These are phyloP conservation scores for Pseudopyrenochaeta lycopersici DNA, from an alignment of 2,329 filamentous ascomycete genomes.

Conservation along the genomic window DNA sequence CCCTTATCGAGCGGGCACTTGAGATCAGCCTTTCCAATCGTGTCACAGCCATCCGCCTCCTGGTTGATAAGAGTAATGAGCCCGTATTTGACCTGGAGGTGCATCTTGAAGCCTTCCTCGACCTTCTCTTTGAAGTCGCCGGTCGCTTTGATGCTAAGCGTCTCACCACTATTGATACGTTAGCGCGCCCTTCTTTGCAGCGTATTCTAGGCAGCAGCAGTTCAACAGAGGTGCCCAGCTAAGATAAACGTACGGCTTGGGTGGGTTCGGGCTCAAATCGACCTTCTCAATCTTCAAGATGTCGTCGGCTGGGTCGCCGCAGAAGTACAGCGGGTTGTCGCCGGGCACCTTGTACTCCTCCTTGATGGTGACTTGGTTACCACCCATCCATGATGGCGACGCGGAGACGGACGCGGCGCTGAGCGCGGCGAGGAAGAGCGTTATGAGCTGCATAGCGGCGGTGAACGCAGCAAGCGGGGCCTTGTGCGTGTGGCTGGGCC, in stretches of 20 bases:
- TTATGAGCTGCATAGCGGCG: conserved; percentile 45
- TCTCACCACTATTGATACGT: conserved; percentile 69
- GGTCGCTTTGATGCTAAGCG: conserved; percentile 78
- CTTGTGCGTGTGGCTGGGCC: background rate
- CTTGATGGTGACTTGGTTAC: conserved; percentile 59
- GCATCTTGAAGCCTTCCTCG: conserved; percentile 80
- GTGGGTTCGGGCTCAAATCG: conserved; percentile 86
- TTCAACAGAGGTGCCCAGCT: background rate
- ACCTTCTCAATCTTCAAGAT: conserved; percentile 80
- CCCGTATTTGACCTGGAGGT: conserved; percentile 90
- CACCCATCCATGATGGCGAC: conserved; percentile 52
- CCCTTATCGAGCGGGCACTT: conserved; percentile 89
- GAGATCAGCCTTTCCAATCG: conserved; percentile 86
- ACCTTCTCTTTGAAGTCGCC: conserved; percentile 79
- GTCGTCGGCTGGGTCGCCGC: conserved; percentile 73
- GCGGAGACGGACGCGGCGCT: conserved; percentile 54
- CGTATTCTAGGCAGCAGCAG: too few relatives aligned
- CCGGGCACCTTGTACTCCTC: conserved; percentile 75
- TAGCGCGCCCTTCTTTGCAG: too few relatives aligned
- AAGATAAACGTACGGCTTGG: conserved; percentile 73
- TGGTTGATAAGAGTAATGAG: conserved; percentile 88
- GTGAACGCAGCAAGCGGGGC: background rate
- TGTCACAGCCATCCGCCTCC: conserved; percentile 84
- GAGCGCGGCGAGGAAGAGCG: conserved; percentile 53
- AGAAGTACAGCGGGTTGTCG: conserved; percentile 85